Evolutionary conservation across 1,139 yeast genomes (phyloP), one percentile per base, ranked within the genome.

Genomic region (Casaregolazyma lundiana): DNA sequence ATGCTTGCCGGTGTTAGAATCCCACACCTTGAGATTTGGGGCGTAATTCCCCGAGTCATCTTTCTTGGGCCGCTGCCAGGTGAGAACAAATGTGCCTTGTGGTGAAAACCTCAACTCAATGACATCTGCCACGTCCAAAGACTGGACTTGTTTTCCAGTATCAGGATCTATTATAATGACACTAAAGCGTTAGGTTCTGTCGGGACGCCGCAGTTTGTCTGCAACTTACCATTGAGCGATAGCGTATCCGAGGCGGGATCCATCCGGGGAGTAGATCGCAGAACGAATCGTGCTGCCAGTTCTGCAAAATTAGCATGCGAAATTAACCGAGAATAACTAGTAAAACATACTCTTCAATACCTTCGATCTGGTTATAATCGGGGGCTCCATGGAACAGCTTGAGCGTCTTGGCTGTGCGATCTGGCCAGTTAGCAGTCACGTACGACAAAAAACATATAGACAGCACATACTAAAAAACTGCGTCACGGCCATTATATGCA

Each of bases 1-100:
- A 41, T 80, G 73, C 45, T 75, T 70, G 36, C 77, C 71, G 13
- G 68, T 65, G 18, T 56, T 56, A 37, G 68, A 64, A 54, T 77
- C 75, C 78, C 85, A 88, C 50, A 92, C 76, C 60, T 81, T 80
- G 55, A 90, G 86, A 66, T 90, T 90, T 53, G 87, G 80, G 47
- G 67, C 71, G 78, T 81, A 83, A 59, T 84, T 81, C 29, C 90
- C 89, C 32, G 69, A 62, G n/a, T 69, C 67, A 35, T 59, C 65
- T 69, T 79, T 73, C 54, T 80, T 64, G 9, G 97, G 96, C 60
- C 90, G 86, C 58, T 90, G 89, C 97, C 97, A 94, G 42, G 95
- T 79, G 57, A 89, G 79, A 53, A 92, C 68, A 62, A 73, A 90
- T 40, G 81, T 78, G n/a, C 97, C 97, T 47, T 80, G 73, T 8